Evolutionary conservation across 768 basidiomycete genomes (phyloP), one percentile per base, ranked within the genome.

Genomic region (Hortiboletus campestris): DNA sequence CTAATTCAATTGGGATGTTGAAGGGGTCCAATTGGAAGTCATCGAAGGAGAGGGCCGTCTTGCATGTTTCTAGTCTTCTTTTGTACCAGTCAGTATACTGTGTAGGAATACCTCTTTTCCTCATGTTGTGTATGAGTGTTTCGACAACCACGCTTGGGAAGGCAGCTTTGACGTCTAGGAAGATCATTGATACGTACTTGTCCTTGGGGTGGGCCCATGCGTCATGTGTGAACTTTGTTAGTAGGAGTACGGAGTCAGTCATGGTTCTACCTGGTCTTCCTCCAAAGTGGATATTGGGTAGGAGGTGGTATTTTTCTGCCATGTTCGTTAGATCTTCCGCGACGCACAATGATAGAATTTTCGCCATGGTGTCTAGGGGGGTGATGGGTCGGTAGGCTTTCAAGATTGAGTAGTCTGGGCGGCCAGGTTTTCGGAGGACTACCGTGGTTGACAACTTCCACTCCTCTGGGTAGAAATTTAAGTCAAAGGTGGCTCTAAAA

Each of bases 41-140:
- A 31, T 74, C 67, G 19, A 74, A 70, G 0, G 22, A 39, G 1
- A 72, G 59, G 2, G 20, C n/a, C n/a, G n/a, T n/a, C n/a, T n/a
- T n/a, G n/a, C n/a, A n/a, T n/a, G n/a, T n/a, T n/a, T n/a, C n/a
- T n/a, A n/a, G n/a, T n/a, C n/a, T n/a, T 12, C 12, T 9, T 40
- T 36, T 11, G 6, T 46, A 52, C 36, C 44, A 57, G 6, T 41
- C 60, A 42, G 17, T 39, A 36, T 56, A 51, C 31, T 55, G 28
- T 31, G 44, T 2, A 12, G 42, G 56, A 11, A 57, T 25, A 2
- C 49, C 36, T 34, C 8, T 40, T 19, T 12, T 38, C 4, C 19
- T 1, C 49, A 42, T 42, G 13, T 51, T 42, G 49, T 35, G 34
- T 1, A 35, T 2, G 3, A 35, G 34, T 14, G 3, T 35, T 35